Base-by-base conservation (phyloP, 1,284 basidiomycete genomes). In the Ceratobasidium sp. region DNA sequence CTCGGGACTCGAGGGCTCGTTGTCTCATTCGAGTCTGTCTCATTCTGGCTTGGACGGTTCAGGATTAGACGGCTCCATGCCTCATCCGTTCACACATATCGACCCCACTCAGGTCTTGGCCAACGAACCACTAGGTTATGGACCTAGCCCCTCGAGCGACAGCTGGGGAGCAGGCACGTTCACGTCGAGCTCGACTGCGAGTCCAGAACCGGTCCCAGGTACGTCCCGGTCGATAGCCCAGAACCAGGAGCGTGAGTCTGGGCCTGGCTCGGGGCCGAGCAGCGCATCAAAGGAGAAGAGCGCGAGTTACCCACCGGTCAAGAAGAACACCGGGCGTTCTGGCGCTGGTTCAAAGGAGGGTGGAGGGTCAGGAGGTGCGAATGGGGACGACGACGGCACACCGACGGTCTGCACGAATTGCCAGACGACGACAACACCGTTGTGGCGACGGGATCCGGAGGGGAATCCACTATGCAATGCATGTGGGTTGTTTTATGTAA, bases 391-490 rank as follows among this genome's bases (percentile, higher is more conserved):
- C 63, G 92, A 93, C 63, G 85, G 86, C 73, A 81, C 87, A 6
- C 92, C 93, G 4, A 98, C 95, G 1, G 86, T 93, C 33, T 98
- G 96, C 82, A 96, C 93, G 14, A 98, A 98, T 82, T 98, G 96
- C 83, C 91, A 94, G 80, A 98, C 97, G 67, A 97, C 94, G 36
- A 98, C 96, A 82, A 98, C 96, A 51, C 96, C 96, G 0, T 85
- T 98, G 72, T 98, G 96, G 96, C 89, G 96, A 81, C 87, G 97
- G 78, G 96, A 98, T 85, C 94, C 96, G 0, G 96, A 98, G 78
- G 96, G 96, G 29, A 95, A 97, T 81, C 96, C 96, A 44, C 84
- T 98, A 75, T 98, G 95, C 79, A 94, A 95, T 83, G 95, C 95
- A 9, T 97, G 95, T 83, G 95, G 95, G 8, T 83, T 96, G 79